A percentile compares a stretch with the other conserved stretches of the same genome.
Conservation (phyloP, 768 basidiomycete genomes). For the Tylopilus felleus region DNA sequence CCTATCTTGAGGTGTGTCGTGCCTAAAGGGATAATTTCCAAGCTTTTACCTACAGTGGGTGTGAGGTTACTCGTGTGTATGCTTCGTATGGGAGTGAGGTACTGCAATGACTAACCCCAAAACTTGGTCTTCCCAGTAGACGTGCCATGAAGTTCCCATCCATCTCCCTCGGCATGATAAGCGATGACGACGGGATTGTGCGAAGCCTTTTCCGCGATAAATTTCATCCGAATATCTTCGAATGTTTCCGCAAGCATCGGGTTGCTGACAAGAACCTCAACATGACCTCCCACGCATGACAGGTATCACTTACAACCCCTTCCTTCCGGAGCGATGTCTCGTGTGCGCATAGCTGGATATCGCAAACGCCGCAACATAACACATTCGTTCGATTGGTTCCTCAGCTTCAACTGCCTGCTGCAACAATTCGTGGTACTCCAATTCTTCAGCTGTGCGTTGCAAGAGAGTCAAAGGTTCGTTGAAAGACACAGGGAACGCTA, state of each 20-base stretch:
- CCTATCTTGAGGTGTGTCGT: slow-evolving; percentile 64
- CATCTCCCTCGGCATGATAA: slow-evolving; percentile 76
- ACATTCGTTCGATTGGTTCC: slow-evolving; percentile 66
- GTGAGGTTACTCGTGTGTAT: slow-evolving; percentile 18
- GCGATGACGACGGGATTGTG: slow-evolving; percentile 84
- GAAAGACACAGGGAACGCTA: slow-evolving; percentile 84
- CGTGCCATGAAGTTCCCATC: slow-evolving; percentile 74
- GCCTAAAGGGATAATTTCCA: slow-evolving; percentile 83
- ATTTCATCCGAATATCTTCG: slow-evolving; percentile 75
- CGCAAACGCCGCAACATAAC: slow-evolving; percentile 79
- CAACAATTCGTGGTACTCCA: slow-evolving; percentile 75
- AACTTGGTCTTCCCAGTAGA: slow-evolving; percentile 86
- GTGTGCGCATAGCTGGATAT: slow-evolving; percentile 84
- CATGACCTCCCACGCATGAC: slow-evolving; percentile 1
- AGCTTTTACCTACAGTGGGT: slow-evolving; percentile 64
- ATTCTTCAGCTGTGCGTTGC: slow-evolving; percentile 78
- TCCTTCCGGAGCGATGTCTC: slow-evolving; percentile 73
- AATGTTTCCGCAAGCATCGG: slow-evolving; percentile 89
- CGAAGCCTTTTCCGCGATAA: slow-evolving; percentile 84
- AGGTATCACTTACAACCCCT: slow-evolving; percentile 69
- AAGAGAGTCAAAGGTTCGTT: slow-evolving; percentile 85
- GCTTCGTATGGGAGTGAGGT: slow-evolving; percentile 5
- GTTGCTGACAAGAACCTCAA: slow-evolving; percentile 50
- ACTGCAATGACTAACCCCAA: slow-evolving; percentile 60
- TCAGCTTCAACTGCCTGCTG: slow-evolving; percentile 54